Conservation (phyloP, 2,329 filamentous ascomycete species). For the Didymella pinodella region DNA sequence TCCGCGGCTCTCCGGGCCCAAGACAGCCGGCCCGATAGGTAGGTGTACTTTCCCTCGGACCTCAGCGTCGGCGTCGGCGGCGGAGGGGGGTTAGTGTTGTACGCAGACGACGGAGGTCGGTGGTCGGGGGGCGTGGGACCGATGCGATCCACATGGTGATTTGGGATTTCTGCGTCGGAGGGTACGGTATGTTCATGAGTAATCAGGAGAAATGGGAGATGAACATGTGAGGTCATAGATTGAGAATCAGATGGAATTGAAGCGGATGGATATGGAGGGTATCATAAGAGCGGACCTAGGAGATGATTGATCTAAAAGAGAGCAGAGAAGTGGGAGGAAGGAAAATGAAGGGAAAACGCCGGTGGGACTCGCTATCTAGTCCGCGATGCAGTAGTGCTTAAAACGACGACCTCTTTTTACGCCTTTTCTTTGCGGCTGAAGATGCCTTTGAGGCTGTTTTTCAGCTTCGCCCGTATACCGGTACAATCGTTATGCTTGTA, state of each 20-base stretch:
- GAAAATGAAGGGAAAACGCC: conserved; percentile 4
- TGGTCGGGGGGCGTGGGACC: too few relatives aligned
- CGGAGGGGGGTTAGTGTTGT: too few relatives aligned
- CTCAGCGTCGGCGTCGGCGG: too few relatives aligned
- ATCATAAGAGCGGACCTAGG: background rate
- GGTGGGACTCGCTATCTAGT: conserved; percentile 15
- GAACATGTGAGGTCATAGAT: too few relatives aligned
- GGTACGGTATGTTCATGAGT: too few relatives aligned
- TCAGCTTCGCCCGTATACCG: conserved; percentile 10
- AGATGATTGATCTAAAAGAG: conserved; percentile 1
- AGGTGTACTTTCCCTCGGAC: too few relatives aligned
- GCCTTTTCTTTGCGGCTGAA: conserved; percentile 13
- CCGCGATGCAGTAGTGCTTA: conserved; percentile 15
- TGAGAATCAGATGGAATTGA: too few relatives aligned
- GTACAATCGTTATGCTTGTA: conserved; percentile 7
- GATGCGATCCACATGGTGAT: too few relatives aligned
- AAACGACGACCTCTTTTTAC: background rate
- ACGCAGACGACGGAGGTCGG: too few relatives aligned
- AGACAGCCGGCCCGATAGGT: background rate
- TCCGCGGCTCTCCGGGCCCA: background rate
- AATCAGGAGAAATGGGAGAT: too few relatives aligned
- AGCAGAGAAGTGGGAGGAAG: background rate
- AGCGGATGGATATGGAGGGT: background rate
- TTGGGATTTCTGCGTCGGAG: too few relatives aligned
- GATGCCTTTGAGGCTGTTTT: conserved; percentile 14